These are phyloP conservation scores for Lentinula edodes DNA, from an alignment of 768 basidiomycete genomes.

Conservation along the genomic window DNA sequence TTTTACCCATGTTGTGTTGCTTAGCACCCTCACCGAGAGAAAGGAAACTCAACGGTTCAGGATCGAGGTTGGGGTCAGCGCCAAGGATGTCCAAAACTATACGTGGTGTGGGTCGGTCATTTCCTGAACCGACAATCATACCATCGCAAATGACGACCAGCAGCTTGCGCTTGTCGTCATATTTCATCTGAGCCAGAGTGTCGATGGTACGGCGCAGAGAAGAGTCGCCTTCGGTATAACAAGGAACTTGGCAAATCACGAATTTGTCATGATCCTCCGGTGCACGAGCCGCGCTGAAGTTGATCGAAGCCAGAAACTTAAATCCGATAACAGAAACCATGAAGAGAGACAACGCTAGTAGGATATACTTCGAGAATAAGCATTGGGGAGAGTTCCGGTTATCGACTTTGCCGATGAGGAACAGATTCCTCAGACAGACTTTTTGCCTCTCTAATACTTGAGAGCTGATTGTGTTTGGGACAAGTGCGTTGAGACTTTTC, in stretches of 20 bases:
- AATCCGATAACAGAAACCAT: conserved; percentile 96
- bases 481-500: conserved; percentile 56
- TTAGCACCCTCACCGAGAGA: conserved; percentile 92
- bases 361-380: conserved; percentile 84
- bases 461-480: conserved; percentile 39
- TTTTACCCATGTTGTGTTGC: conserved; percentile 98
- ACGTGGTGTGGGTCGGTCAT: conserved; percentile 92
- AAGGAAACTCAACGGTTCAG: conserved; percentile 91
- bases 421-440: conserved; percentile 88
- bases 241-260: conserved; percentile 95
- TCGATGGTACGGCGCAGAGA: conserved; percentile 89
- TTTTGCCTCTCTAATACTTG: conserved; percentile 67
- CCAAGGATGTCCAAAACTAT: conserved; percentile 97
- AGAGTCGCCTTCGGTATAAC: conserved; percentile 93
- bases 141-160: conserved; percentile 94
- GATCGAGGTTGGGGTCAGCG: conserved; percentile 87
- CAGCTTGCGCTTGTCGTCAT: conserved; percentile 97
- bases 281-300: conserved; percentile 72
- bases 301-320: conserved; percentile 91
- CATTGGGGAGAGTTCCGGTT: conserved; percentile 90
- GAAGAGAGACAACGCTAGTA: conserved; percentile 81
- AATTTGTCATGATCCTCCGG: conserved; percentile 97
- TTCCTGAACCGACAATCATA: conserved; percentile 96
- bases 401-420: conserved; percentile 88
- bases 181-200: conserved; percentile 89